These are phyloP conservation scores for Dioscorea dumetorum DNA, from an alignment of 106 monocot genomes.

Conservation along the genomic window DNA sequence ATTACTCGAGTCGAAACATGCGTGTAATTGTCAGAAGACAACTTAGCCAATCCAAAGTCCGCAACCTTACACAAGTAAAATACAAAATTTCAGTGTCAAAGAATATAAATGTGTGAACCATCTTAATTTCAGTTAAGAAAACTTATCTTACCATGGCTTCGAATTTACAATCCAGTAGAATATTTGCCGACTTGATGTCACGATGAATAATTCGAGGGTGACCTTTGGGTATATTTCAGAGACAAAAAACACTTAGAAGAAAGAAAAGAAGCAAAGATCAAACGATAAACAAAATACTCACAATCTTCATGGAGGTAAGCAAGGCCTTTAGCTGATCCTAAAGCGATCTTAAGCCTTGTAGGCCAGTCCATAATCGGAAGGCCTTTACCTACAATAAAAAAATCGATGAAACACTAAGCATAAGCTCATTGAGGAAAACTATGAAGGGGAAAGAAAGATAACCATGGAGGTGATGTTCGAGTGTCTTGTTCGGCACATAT, in stretches of 20 bases:
- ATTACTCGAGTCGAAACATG: conserved; percentile 89
- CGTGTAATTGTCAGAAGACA: conserved; percentile 74
- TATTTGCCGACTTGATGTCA: conserved; percentile 82
- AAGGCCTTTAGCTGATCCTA: conserved; percentile 87
- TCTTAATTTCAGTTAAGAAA: background rate
- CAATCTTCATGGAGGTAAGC: conserved; percentile 96
- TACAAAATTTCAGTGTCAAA: background rate
- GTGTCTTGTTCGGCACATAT: conserved; percentile 79
- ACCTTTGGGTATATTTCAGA: conserved; percentile 22
- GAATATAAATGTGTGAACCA: background rate
- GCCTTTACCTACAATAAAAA: conserved; percentile 38
- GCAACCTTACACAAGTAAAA: conserved; percentile 43
- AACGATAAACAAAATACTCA: conserved; percentile 21
- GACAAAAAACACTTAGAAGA: conserved; percentile 1
- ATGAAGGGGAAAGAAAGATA: background rate
- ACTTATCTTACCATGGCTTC: conserved; percentile 73
- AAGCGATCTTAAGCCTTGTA: conserved; percentile 72
- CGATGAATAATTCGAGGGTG: conserved; percentile 88
- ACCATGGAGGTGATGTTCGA: conserved; percentile 86
- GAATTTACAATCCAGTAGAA: conserved; percentile 69
- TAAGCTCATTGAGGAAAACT: too few species aligned
- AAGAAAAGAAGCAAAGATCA: background rate
- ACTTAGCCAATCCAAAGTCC: conserved; percentile 84
- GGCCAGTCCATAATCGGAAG: conserved; percentile 61
- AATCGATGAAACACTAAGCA: background rate